Percentiles rank a stretch among this genome's conserved stretches.
These are phyloP conservation scores for Pisolithus microcarpus DNA, from an alignment of 768 basidiomycete species.

Conservation along the genomic window DNA sequence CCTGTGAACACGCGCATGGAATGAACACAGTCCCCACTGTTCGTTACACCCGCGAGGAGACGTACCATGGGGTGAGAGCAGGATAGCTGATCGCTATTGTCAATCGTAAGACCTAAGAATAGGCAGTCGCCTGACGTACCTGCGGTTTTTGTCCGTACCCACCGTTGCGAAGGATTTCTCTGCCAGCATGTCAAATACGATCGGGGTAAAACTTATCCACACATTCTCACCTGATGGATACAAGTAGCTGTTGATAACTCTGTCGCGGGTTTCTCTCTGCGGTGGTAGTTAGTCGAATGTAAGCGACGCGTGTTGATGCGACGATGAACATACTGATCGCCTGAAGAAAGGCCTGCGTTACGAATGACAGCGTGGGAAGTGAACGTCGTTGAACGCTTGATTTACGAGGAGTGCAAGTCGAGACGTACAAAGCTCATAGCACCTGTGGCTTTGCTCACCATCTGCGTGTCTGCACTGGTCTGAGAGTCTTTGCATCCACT, in stretches of 20 bases:
- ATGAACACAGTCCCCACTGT: not conserved
- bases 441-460: slow-evolving; percentile 60
- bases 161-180: slow-evolving; percentile 33
- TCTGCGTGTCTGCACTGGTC: slow-evolving; percentile 72
- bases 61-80: slow-evolving; percentile 38
- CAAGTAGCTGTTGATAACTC: slow-evolving; percentile 46
- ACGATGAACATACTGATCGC: slow-evolving; percentile 38
- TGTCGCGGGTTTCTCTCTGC: slow-evolving; percentile 41
- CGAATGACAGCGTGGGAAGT: not conserved
- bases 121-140: slow-evolving; percentile 11
- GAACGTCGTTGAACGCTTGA: not conserved
- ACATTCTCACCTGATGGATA: slow-evolving; percentile 33
- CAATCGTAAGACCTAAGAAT: not conserved
- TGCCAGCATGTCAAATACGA: slow-evolving; percentile 8
- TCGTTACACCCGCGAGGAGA: not conserved
- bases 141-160: slow-evolving; percentile 55
- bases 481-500: slow-evolving; percentile 77
- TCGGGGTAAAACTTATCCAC: not conserved
- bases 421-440: slow-evolving; percentile 71
- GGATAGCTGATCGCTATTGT: slow-evolving; percentile 28
- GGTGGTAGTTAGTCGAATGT: not conserved
- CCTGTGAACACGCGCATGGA: slow-evolving; percentile 10
- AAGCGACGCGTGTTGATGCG: not conserved
- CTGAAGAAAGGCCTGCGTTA: slow-evolving; percentile 47
- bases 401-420: not conserved